These are phyloP conservation scores for Aspergillus coremiiformis DNA, from an alignment of 495 filamentous ascomycete genomes.

Conservation along the genomic window DNA sequence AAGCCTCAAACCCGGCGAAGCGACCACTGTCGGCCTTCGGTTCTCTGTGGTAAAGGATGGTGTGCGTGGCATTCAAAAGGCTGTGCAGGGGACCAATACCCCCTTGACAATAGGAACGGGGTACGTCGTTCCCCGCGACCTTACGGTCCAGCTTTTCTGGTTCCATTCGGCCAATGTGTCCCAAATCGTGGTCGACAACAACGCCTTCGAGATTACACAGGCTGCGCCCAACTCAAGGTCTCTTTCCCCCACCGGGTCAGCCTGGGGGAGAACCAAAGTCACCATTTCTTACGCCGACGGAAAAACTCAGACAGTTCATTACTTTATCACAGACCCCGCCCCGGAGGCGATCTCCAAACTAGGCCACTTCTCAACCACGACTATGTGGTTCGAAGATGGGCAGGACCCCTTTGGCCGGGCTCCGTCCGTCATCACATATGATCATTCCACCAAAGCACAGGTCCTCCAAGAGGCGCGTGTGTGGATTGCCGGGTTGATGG, in stretches of 20 bases:
- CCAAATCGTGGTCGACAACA: constrained; percentile 10
- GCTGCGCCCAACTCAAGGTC: constrained; percentile 9
- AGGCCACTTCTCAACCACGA: constrained; percentile 32
- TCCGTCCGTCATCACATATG: constrained; percentile 44
- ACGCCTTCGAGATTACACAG: constrained; percentile 18
- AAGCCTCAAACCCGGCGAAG: constrained; percentile 31
- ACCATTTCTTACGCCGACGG: constrained; percentile 34
- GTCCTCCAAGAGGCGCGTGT: constrained; percentile 44
- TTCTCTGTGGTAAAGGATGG: constrained; percentile 34
- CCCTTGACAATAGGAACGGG: constrained; percentile 40
- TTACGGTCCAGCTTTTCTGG: constrained; percentile 33
- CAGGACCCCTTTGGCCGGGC: constrained; percentile 42
- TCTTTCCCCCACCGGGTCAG: background rate
- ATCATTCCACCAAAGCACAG: constrained; percentile 28
- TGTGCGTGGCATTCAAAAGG: constrained; percentile 33
- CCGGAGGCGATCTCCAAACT: constrained; percentile 25
- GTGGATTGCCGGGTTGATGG: constrained; percentile 47
- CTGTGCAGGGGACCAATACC: constrained; percentile 28
- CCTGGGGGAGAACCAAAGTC: constrained; percentile 32
- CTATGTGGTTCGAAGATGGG: constrained; percentile 37
- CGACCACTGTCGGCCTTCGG: constrained; percentile 34
- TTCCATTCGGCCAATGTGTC: constrained; percentile 16
- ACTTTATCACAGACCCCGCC: constrained; percentile 39
- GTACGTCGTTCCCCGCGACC: constrained; percentile 39
- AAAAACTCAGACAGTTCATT: constrained; percentile 40